A percentile compares a stretch with the other conserved stretches of the same genome.
These are phyloP conservation scores for Blastomyces parvus DNA, from an alignment of 2,329 filamentous ascomycete species.

Conservation along the genomic window DNA sequence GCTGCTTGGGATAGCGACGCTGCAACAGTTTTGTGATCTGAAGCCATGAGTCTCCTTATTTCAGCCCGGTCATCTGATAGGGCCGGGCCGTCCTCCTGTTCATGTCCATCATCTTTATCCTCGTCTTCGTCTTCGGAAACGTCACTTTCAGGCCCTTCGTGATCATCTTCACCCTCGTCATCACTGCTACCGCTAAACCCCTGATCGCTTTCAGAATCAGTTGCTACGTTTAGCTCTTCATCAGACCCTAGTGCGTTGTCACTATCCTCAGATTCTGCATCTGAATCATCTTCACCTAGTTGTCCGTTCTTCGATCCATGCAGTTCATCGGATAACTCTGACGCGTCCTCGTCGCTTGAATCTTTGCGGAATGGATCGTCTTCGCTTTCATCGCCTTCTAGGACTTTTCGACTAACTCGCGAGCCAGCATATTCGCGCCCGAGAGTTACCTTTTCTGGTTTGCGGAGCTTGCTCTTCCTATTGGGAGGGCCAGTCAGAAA, in stretches of 20 bases:
- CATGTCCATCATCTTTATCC: slow-evolving; percentile 20
- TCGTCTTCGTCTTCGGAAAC: slow-evolving; percentile 19
- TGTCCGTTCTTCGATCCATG: slow-evolving; percentile 17
- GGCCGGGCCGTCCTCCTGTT: slow-evolving; percentile 19
- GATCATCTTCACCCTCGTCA: slow-evolving; percentile 20
- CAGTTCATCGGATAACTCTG: slow-evolving; percentile 14
- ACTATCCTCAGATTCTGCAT: slow-evolving; percentile 5
- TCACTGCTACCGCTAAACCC: slow-evolving; percentile 19
- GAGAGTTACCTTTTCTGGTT: slow-evolving; percentile 57
- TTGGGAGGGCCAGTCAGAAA: slow-evolving; percentile 9
- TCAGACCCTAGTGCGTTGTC: slow-evolving; percentile 17
- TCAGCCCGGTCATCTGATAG: slow-evolving; percentile 44
- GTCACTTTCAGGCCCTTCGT: slow-evolving; percentile 20
- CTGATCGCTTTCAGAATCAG: slow-evolving; percentile 22
- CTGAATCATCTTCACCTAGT: not conserved
- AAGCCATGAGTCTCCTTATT: slow-evolving; percentile 57
- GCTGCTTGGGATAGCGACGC: slow-evolving; percentile 57
- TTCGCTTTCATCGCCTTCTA: slow-evolving; percentile 48
- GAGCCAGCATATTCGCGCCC: slow-evolving; percentile 74
- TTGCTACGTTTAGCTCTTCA: slow-evolving; percentile 23
- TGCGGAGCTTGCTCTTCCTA: slow-evolving; percentile 73
- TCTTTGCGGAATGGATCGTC: slow-evolving; percentile 36
- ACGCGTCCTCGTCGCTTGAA: slow-evolving; percentile 25
- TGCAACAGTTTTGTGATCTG: slow-evolving; percentile 57
- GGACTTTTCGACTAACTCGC: slow-evolving; percentile 59